A percentile compares a stretch with the other conserved stretches of the same genome.
phyloP scores from a whole-genome alignment of 1,284 basidiomycete species.

The Amylostereum chailletii region DNA sequence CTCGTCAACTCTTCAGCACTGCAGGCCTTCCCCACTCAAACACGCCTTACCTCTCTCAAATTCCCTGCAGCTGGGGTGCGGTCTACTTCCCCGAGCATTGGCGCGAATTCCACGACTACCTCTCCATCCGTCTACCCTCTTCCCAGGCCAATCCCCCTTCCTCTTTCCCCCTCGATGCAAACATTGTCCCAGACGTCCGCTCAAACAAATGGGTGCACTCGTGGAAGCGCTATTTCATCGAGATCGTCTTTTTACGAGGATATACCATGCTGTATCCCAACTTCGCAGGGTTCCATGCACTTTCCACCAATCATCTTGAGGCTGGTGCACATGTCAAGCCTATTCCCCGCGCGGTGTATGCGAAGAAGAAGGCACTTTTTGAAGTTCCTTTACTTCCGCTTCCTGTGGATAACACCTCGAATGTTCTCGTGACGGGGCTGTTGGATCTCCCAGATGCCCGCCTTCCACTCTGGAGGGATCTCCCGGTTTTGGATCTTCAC shows the following conservation, averaged over 20 bases:
- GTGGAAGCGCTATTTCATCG: slow-evolving; percentile 86
- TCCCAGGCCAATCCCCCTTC: slow-evolving; percentile 26
- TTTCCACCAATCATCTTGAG: slow-evolving; percentile 83
- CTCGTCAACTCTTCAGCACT: slow-evolving; percentile 44
- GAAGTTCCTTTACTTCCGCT: slow-evolving; percentile 58
- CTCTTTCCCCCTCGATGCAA: slow-evolving; percentile 28
- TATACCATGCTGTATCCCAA: slow-evolving; percentile 86
- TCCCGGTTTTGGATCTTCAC: slow-evolving; percentile 66
- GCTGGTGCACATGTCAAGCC: slow-evolving; percentile 69
- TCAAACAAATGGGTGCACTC: slow-evolving; percentile 74
- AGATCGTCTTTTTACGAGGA: slow-evolving; percentile 69
- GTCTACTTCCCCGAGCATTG: slow-evolving; percentile 82
- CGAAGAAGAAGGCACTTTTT: slow-evolving; percentile 56
- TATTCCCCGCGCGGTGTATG: slow-evolving; percentile 36
- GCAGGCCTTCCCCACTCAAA: slow-evolving; percentile 31
- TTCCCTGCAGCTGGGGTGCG: slow-evolving; percentile 87
- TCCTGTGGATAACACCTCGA: slow-evolving; percentile 14
- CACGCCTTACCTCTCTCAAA: slow-evolving; percentile 73
- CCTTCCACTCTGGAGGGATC: slow-evolving; percentile 42
- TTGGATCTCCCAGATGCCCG: slow-evolving; percentile 46
- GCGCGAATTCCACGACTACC: slow-evolving; percentile 75
- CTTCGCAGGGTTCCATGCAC: slow-evolving; percentile 54
- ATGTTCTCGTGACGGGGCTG: slow-evolving; percentile 24
- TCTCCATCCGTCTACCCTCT: slow-evolving; percentile 47
- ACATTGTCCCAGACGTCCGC: slow-evolving; percentile 62